phyloP scores from a whole-genome alignment of 1,139 yeast genomes.

The Schwanniomyces etchellsii region DNA sequence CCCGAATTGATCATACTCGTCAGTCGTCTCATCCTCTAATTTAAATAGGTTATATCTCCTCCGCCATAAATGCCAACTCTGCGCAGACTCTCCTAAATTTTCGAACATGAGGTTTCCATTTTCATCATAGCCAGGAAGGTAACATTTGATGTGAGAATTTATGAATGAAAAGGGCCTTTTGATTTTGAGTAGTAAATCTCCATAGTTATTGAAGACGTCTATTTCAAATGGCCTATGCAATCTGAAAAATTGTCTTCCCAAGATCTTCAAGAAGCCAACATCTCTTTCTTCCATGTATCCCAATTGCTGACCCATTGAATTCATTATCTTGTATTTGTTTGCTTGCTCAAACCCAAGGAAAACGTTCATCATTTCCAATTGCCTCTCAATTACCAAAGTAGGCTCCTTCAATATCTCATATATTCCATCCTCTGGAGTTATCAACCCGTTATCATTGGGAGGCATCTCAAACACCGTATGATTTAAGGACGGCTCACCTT shows the following conservation, averaged over 20 bases:
- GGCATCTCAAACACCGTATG: constrained; percentile 29
- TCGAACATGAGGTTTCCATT: constrained; percentile 37
- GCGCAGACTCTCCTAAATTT: constrained; percentile 77
- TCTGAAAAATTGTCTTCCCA: constrained; percentile 76
- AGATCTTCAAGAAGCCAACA: constrained; percentile 58
- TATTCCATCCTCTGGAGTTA: constrained; percentile 52
- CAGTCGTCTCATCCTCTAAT: constrained; percentile 38
- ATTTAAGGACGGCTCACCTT: constrained; percentile 8
- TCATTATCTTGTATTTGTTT: constrained; percentile 69
- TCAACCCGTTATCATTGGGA: constrained; percentile 41
- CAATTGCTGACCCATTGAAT: constrained; percentile 63
- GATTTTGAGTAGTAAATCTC: constrained; percentile 64
- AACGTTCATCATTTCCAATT: constrained; percentile 81
- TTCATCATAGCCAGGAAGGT: constrained; percentile 49
- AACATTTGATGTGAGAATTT: constrained; percentile 78
- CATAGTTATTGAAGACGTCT: constrained; percentile 69
- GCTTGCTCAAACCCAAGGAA: constrained; percentile 90
- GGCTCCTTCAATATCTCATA: constrained; percentile 64
- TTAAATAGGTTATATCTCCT: constrained; percentile 76
- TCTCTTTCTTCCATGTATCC: constrained; percentile 85
- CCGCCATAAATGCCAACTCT: constrained; percentile 94
- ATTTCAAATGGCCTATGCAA: constrained; percentile 85
- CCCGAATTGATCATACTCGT: constrained; percentile 68
- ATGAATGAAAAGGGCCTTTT: constrained; percentile 81
- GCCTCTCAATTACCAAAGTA: constrained; percentile 79